phyloP scores from a whole-genome alignment of 2,329 filamentous ascomycete species.

The Colletotrichum graminicola region DNA sequence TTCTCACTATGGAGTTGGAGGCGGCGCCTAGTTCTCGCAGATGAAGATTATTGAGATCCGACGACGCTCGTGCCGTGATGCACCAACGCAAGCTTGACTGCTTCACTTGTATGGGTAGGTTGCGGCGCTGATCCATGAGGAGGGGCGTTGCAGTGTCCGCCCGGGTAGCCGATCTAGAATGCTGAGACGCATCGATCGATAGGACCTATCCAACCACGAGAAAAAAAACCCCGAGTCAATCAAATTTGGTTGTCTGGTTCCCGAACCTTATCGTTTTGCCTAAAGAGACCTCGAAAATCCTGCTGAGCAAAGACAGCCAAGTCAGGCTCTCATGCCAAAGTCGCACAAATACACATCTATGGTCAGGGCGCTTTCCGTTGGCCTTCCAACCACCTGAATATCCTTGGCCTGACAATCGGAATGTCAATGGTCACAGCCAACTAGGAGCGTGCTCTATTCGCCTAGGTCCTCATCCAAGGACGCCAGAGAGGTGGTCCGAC shows the following conservation, averaged over 20 bases:
- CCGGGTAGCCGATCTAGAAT: background rate
- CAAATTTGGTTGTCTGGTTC: background rate
- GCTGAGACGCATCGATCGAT: background rate
- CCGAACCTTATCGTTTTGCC: background rate
- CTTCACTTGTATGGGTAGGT: background rate
- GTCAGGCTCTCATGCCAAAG: background rate
- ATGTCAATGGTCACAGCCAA: background rate
- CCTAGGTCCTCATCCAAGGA: background rate
- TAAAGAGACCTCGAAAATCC: background rate
- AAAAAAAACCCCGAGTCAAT: too few relatives aligned
- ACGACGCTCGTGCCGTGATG: background rate
- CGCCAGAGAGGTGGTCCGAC: background rate
- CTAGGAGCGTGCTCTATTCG: background rate
- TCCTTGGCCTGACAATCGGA: background rate
- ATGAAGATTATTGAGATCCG: background rate
- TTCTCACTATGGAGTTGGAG: background rate
- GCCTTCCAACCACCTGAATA: conserved; percentile 2
- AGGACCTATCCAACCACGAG: background rate
- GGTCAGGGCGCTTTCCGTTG: conserved; percentile 1
- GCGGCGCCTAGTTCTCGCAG: background rate
- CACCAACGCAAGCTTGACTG: background rate
- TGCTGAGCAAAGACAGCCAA: background rate
- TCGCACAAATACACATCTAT: background rate
- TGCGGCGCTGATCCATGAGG: background rate
- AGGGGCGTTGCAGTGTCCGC: background rate